A percentile compares a stretch with the other conserved stretches of the same genome.
Evolutionary conservation across 208 protist species (phyloP).

Genomic region (Wallacemonas rigidus): DNA sequence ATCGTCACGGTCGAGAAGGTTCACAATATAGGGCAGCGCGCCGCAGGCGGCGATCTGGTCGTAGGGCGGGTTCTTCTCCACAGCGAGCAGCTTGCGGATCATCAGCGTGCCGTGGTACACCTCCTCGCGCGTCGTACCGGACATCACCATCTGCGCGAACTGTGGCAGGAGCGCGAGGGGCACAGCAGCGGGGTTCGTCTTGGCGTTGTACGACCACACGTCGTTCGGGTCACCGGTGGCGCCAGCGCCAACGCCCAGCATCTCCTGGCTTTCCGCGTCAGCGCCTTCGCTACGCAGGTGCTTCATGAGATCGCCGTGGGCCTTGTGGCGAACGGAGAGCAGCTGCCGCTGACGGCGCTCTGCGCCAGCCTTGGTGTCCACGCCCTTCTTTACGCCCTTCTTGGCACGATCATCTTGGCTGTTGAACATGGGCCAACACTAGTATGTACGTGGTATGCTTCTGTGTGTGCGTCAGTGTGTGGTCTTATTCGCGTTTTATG

Average conservation of each 20-base stretch:
- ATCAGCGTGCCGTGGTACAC: slow-evolving; percentile 80
- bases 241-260: not conserved
- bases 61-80: slow-evolving; percentile 96
- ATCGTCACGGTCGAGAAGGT: slow-evolving; percentile 87
- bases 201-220: slow-evolving; percentile 55
- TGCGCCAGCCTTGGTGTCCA: slow-evolving; percentile 55
- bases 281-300: slow-evolving; percentile 51
- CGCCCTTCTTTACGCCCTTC: slow-evolving; percentile 60
- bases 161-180: slow-evolving; percentile 69
- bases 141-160: slow-evolving; percentile 66
- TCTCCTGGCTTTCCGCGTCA: slow-evolving; percentile 20
- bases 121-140: slow-evolving; percentile 41
- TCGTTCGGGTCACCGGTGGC: slow-evolving; percentile 14
- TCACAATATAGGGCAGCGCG: slow-evolving; percentile 94
- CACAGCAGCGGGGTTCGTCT: slow-evolving; percentile 49
- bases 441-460: not conserved
- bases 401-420: slow-evolving; percentile 41
- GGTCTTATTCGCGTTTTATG: too few relatives aligned
- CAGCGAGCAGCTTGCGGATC: slow-evolving; percentile 90
- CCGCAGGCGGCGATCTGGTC: slow-evolving; percentile 93
- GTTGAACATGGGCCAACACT: slow-evolving; percentile 31
- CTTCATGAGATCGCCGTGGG: slow-evolving; percentile 66
- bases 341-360: slow-evolving; percentile 75
- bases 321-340: slow-evolving; percentile 63
- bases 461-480: not conserved